A percentile compares a stretch with the other conserved stretches of the same genome.
Evolutionary conservation across 2,329 filamentous ascomycete genomes (phyloP).

Genomic region (Arthrobotrys megalospora): DNA sequence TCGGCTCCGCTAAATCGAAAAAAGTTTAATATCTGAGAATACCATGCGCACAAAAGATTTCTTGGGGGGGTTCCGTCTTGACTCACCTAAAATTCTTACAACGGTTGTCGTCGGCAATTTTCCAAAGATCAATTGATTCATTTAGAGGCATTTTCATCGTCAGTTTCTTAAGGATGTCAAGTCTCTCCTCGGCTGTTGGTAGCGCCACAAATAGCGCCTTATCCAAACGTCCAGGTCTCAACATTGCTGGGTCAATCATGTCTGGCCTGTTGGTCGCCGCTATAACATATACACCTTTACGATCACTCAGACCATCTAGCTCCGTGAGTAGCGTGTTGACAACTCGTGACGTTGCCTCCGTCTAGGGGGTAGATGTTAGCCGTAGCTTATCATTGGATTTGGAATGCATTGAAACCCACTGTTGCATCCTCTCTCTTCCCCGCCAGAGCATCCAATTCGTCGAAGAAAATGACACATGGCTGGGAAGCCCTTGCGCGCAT

Average conservation of each 20-base stretch:
- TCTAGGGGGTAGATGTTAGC: constrained; percentile 68
- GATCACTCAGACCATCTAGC: constrained; percentile 85
- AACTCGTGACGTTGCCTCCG: constrained; percentile 87
- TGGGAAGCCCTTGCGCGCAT: constrained; percentile 85
- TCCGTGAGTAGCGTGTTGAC: constrained; percentile 97
- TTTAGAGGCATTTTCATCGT: constrained; percentile 71
- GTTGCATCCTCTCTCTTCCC: constrained; percentile 80
- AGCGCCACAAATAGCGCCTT: constrained; percentile 91
- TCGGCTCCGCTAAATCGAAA: constrained; percentile 71
- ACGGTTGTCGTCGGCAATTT: constrained; percentile 76
- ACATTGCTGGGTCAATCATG: constrained; percentile 95
- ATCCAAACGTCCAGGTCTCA: constrained; percentile 89
- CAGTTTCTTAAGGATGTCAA: constrained; percentile 84
- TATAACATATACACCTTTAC: constrained; percentile 91
- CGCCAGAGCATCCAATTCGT: constrained; percentile 94
- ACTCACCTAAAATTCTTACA: constrained; percentile 80
- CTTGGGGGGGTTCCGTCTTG: not conserved
- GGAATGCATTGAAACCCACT: constrained; percentile 31
- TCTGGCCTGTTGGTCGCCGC: constrained; percentile 95
- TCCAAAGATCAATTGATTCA: constrained; percentile 73
- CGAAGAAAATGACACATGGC: constrained; percentile 97
- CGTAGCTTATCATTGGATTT: not conserved
- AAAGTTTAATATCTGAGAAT: constrained; percentile 38
- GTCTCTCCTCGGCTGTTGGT: constrained; percentile 82
- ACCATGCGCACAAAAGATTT: constrained; percentile 10